phyloP scores from a whole-genome alignment of 768 basidiomycete genomes.

The Phlegmacium glaucopus region DNA sequence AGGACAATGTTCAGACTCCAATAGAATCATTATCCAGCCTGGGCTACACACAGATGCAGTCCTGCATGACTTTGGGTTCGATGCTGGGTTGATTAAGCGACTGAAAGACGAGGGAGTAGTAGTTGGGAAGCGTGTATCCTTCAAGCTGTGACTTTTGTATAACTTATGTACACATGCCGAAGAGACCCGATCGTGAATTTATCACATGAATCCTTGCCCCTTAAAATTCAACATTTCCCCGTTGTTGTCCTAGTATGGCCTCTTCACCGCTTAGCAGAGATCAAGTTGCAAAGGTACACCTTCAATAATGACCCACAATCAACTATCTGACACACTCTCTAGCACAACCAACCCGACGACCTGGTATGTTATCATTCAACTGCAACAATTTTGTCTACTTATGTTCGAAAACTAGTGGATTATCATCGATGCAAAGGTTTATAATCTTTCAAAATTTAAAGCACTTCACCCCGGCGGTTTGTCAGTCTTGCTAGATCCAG shows the following conservation, averaged over 20 bases:
- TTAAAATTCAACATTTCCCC: constrained; percentile 6
- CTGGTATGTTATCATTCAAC: constrained; percentile 38
- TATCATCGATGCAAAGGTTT: constrained; percentile 80
- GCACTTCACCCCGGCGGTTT: constrained; percentile 81
- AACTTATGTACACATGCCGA: too few species aligned
- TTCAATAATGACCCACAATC: too few species aligned
- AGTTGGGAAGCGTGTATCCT: constrained; percentile 7
- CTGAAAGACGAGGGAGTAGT: constrained; percentile 46
- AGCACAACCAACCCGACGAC: constrained; percentile 82
- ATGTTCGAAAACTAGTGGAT: constrained; percentile 54
- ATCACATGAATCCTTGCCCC: constrained; percentile 19
- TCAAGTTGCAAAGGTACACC: constrained; percentile 67
- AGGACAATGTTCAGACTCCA: constrained; percentile 1
- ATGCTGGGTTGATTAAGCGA: constrained; percentile 31
- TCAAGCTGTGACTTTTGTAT: constrained; percentile 17
- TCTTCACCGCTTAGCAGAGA: constrained; percentile 38
- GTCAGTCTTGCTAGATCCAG: constrained; percentile 67
- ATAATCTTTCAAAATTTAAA: constrained; percentile 76
- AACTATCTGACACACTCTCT: constrained; percentile 1
- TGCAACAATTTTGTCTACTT: not conserved
- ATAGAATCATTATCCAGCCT: constrained; percentile 29
- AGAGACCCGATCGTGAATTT: too few species aligned
- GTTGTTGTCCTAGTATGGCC: constrained; percentile 21
- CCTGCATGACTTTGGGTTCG: constrained; percentile 48
- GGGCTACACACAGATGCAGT: constrained; percentile 56